Percentiles rank a stretch among this genome's conserved stretches.
phyloP scores from a whole-genome alignment of 768 basidiomycete species.

The Lyophyllum semitale region DNA sequence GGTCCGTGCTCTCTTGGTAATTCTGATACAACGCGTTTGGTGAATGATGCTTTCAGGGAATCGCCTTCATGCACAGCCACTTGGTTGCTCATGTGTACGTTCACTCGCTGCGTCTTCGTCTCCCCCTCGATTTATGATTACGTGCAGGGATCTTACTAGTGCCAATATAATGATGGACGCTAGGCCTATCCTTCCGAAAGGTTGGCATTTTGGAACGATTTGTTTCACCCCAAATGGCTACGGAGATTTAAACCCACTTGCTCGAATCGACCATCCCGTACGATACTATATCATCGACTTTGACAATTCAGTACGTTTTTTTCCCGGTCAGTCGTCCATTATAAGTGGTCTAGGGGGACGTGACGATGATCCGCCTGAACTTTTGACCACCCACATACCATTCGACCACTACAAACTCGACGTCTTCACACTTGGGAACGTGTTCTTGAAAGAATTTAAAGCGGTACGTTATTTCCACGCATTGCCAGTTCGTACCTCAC shows the following conservation, averaged over 20 bases:
- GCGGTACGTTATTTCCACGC: background rate
- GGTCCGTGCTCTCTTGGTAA: background rate
- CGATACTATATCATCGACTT: constrained; percentile 8
- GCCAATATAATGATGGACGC: constrained; percentile 11
- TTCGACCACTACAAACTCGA: background rate
- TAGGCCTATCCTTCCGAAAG: background rate
- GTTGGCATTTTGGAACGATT: background rate
- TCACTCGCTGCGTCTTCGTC: too few species aligned
- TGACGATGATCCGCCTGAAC: background rate
- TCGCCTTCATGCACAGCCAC: background rate
- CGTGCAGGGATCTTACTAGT: constrained; percentile 1
- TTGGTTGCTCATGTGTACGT: background rate
- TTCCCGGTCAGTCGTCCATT: background rate
- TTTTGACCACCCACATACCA: background rate
- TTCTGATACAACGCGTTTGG: background rate
- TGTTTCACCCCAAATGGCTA: background rate
- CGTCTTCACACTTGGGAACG: background rate
- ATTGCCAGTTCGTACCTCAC: background rate
- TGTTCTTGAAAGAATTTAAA: background rate
- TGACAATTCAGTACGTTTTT: background rate
- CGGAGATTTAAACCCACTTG: background rate
- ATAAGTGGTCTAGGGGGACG: background rate
- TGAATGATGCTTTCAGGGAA: background rate
- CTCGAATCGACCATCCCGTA: constrained; percentile 6
- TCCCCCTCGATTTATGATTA: background rate